Evolutionary conservation across 1,284 basidiomycete genomes (phyloP).

Genomic region (Apiotrichum gamsii): DNA sequence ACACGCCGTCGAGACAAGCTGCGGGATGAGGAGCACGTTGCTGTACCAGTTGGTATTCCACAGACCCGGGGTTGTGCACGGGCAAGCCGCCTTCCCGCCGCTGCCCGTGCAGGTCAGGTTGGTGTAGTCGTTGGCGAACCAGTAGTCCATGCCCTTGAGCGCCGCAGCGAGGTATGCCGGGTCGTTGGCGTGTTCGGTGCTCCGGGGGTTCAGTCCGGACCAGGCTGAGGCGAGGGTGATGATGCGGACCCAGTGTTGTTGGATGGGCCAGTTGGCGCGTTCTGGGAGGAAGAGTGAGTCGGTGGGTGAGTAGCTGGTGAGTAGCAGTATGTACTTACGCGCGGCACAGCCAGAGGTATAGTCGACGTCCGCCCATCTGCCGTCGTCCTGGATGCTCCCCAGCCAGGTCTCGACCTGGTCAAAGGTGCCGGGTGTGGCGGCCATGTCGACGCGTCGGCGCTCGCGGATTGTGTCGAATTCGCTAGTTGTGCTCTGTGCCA

Average conservation of each 20-base stretch:
- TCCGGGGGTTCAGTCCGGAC: conserved; percentile 51
- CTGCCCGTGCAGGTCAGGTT: conserved; percentile 53
- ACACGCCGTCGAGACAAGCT: conserved; percentile 55
- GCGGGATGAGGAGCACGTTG: conserved; percentile 58
- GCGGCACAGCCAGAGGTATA: conserved; percentile 58
- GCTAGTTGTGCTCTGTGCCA: neutral
- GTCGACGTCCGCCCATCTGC: conserved; percentile 57
- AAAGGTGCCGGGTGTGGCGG: conserved; percentile 10
- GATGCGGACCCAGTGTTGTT: conserved; percentile 58
- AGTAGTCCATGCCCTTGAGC: conserved; percentile 56
- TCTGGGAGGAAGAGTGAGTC: conserved; percentile 15
- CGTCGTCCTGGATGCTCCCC: conserved; percentile 40
- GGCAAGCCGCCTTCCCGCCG: conserved; percentile 49
- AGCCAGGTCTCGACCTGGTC: conserved; percentile 15
- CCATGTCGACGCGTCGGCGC: conserved; percentile 20
- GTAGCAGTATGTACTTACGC: conserved; percentile 23
- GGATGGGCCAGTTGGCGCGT: conserved; percentile 62
- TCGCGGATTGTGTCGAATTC: conserved; percentile 12
- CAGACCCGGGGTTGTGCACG: conserved; percentile 48
- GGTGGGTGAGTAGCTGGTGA: neutral
- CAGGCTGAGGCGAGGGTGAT: conserved; percentile 55
- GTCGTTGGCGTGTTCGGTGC: conserved; percentile 48
- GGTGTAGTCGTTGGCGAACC: conserved; percentile 60
- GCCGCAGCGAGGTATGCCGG: conserved; percentile 49
- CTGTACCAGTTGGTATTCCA: conserved; percentile 69